Percentiles rank a stretch among this genome's conserved stretches.
Evolutionary conservation across 2,329 filamentous ascomycete species (phyloP).

Genomic region (Nemania bipapillata): DNA sequence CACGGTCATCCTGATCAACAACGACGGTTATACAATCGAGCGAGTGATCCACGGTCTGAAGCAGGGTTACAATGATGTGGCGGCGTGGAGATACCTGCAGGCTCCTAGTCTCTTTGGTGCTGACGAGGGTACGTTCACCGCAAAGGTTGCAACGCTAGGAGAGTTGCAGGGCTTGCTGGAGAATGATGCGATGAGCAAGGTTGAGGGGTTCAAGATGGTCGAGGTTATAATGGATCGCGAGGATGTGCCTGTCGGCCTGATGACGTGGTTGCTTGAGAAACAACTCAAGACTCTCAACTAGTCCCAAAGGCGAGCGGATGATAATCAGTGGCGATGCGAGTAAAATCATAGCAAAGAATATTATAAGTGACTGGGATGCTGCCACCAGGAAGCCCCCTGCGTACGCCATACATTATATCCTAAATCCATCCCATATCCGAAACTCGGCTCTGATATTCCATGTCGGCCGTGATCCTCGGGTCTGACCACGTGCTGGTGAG

Average conservation of each 20-base stretch:
- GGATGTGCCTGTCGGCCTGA: conserved; percentile 46
- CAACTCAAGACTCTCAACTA: conserved; percentile 21
- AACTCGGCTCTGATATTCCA: too few species aligned
- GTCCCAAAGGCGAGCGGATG: too few species aligned
- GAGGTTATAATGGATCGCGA: conserved; percentile 52
- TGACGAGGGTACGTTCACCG: conserved; percentile 54
- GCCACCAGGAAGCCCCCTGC: too few species aligned
- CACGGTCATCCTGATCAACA: conserved; percentile 66
- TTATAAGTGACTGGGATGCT: too few species aligned
- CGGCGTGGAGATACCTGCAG: conserved; percentile 63
- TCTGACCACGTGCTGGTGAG: too few species aligned
- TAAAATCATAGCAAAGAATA: too few species aligned
- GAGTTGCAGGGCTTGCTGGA: conserved; percentile 56
- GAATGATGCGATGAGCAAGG: conserved; percentile 37
- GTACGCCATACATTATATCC: too few species aligned
- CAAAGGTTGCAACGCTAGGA: conserved; percentile 56
- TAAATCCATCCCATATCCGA: too few species aligned
- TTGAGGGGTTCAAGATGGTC: conserved; percentile 49
- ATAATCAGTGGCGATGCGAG: too few species aligned
- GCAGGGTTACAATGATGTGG: conserved; percentile 65
- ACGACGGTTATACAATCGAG: conserved; percentile 69
- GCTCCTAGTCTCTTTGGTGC: conserved; percentile 62
- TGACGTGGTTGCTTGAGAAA: conserved; percentile 28
- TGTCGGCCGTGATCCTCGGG: too few species aligned
- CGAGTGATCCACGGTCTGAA: conserved; percentile 66